phyloP scores from a whole-genome alignment of 495 filamentous ascomycete species.

The Trichoderma erinaceum region DNA sequence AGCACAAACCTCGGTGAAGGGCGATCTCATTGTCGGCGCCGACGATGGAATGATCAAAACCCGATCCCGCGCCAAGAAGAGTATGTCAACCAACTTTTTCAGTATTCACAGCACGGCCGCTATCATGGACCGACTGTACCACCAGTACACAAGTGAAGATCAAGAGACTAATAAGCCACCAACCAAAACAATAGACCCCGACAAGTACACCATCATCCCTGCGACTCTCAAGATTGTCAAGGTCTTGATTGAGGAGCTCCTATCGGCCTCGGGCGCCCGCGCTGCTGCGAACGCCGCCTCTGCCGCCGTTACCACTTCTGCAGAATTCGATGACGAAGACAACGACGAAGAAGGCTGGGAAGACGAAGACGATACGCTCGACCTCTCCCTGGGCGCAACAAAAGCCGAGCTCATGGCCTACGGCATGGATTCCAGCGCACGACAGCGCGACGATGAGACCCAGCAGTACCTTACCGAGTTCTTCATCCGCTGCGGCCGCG shows the following conservation, averaged over 20 bases:
- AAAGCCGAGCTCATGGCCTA: conserved; percentile 76
- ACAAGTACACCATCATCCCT: conserved; percentile 80
- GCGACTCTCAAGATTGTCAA: conserved; percentile 93
- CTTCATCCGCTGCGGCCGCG: conserved; percentile 61
- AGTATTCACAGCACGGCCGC: conserved; percentile 16
- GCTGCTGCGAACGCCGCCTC: conserved; percentile 43
- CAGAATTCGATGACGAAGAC: conserved; percentile 51
- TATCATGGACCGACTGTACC: background rate
- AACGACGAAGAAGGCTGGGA: conserved; percentile 82
- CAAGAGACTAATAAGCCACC: background rate
- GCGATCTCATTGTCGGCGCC: conserved; percentile 77
- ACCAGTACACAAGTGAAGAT: conserved; percentile 6
- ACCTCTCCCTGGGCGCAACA: conserved; percentile 59
- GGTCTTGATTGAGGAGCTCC: conserved; percentile 84
- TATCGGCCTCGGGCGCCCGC: conserved; percentile 48
- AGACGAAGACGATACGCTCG: conserved; percentile 68
- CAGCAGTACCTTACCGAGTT: conserved; percentile 76
- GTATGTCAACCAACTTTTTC: conserved; percentile 33
- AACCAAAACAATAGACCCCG: conserved; percentile 54
- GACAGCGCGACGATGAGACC: conserved; percentile 85
- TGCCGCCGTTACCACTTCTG: conserved; percentile 44
- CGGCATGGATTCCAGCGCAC: conserved; percentile 54
- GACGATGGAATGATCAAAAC: conserved; percentile 81
- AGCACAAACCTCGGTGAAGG: conserved; percentile 73
- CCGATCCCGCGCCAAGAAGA: conserved; percentile 72